Base-by-base conservation (phyloP, 192 early-diverging fungal genomes). In the Phlyctochytrium bullatum region DNA sequence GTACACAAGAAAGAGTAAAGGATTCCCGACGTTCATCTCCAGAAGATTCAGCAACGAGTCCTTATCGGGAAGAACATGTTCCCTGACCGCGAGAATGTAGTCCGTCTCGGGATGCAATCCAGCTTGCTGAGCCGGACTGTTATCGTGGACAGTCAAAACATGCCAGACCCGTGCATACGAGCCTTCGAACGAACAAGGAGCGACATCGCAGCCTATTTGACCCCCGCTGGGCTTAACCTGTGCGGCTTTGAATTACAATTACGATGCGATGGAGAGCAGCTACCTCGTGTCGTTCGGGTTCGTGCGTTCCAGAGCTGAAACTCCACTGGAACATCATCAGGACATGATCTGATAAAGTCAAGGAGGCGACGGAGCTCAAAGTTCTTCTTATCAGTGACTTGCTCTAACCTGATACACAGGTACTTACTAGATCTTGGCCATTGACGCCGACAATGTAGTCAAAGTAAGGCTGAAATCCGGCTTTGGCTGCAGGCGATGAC, bases 361-460 rank as follows among this genome's bases (percentile, higher is more conserved):
- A n/a, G n/a, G n/a, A n/a, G n/a, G n/a, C n/a, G n/a, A n/a, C n/a
- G n/a, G n/a, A n/a, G n/a, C n/a, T n/a, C n/a, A n/a, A n/a, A n/a
- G n/a, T n/a, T n/a, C n/a, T n/a, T n/a, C n/a, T n/a, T n/a, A n/a
- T n/a, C n/a, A n/a, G n/a, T n/a, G n/a, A n/a, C n/a, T n/a, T n/a
- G n/a, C n/a, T n/a, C n/a, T n/a, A n/a, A n/a, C n/a, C n/a, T n/a
- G n/a, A n/a, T n/a, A n/a, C n/a, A n/a, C n/a, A n/a, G n/a, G n/a
- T n/a, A n/a, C n/a, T n/a, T n/a, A n/a, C n/a, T n/a, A n/a, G n/a
- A n/a, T n/a, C n/a, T n/a, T n/a, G n/a, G n/a, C n/a, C n/a, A 29
- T 69, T 59, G 16, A 62, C 67, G 1, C 25, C 35, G 12, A 62
- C 67, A 54, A 69, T 62, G 67, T 53, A 62, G 60, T 69, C 67